Conservation (phyloP, 2,329 filamentous ascomycete genomes). For the Cytospora paraplurivora region DNA sequence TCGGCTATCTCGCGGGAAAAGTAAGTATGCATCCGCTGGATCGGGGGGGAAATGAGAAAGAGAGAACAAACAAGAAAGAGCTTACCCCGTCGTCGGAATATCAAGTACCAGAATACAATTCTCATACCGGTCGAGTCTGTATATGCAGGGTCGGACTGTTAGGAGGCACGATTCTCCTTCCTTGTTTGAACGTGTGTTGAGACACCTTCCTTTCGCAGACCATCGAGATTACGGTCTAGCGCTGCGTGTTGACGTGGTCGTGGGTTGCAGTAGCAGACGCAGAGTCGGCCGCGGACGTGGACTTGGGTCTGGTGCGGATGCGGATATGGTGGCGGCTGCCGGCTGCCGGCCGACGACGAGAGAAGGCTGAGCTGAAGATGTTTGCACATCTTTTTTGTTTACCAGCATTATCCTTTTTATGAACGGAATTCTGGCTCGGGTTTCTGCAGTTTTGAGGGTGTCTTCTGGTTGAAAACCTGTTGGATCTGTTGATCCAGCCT, state of each 20-base stretch:
- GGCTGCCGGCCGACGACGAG: not conserved
- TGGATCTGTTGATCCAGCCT: not conserved
- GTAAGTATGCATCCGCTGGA: not conserved
- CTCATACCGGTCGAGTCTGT: too few relatives aligned
- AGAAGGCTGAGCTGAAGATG: not conserved
- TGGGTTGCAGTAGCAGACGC: not conserved
- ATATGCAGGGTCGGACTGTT: not conserved
- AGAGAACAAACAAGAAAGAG: not conserved
- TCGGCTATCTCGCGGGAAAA: slow-evolving; percentile 6
- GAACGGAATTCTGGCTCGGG: too few relatives aligned
- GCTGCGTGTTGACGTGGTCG: slow-evolving; percentile 16
- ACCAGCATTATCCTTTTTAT: too few relatives aligned
- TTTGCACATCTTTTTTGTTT: not conserved
- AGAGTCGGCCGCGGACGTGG: not conserved
- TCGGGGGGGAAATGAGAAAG: not conserved
- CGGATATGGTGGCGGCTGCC: too few relatives aligned
- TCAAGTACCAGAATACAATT: not conserved
- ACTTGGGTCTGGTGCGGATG: not conserved
- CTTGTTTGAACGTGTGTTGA: not conserved
- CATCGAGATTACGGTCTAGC: not conserved
- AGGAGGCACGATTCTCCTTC: not conserved
- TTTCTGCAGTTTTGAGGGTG: too few relatives aligned
- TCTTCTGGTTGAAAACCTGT: too few relatives aligned
- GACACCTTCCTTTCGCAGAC: not conserved
- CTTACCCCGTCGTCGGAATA: not conserved